A percentile compares a stretch with the other conserved stretches of the same genome.
Conservation (phyloP, 78 protist species). For the Monocercomonoides exilis region DNA sequence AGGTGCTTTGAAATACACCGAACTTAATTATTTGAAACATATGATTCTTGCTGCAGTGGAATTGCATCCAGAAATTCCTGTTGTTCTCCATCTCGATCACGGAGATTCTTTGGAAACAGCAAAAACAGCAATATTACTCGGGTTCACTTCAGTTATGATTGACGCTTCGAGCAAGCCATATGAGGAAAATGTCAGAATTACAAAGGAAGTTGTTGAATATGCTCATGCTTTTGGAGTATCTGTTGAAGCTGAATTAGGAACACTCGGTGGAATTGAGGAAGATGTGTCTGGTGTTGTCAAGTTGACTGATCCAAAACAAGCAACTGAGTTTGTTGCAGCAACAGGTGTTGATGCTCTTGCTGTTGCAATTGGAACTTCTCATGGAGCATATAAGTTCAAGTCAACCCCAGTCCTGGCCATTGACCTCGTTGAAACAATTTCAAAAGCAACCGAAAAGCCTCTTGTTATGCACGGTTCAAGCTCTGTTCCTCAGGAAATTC, state of each 20-base stretch:
- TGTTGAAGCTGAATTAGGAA: conserved; percentile 43
- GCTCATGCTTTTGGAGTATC: conserved; percentile 32
- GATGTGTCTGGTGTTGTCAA: conserved; percentile 18
- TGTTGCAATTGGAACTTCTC: conserved; percentile 40
- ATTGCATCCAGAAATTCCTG: conserved; percentile 35
- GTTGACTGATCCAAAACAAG: conserved; percentile 37
- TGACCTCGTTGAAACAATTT: conserved; percentile 18
- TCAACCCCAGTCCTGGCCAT: conserved; percentile 1
- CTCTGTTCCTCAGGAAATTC: conserved; percentile 29
- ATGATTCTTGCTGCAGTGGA: conserved; percentile 36
- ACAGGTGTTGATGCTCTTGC: conserved; percentile 40
- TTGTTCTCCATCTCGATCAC: conserved; percentile 36
- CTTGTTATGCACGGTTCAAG: conserved; percentile 44
- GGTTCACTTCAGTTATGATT: conserved; percentile 50
- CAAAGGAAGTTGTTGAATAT: conserved; percentile 28
- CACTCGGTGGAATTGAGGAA: conserved; percentile 36
- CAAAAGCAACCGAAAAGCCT: not conserved
- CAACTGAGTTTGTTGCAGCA: not conserved
- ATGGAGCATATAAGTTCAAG: conserved; percentile 45
- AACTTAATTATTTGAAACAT: conserved; percentile 11
- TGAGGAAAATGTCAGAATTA: conserved; percentile 33
- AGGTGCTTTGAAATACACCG: conserved; percentile 36
- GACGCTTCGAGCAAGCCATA: conserved; percentile 28
- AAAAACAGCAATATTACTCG: conserved; percentile 11
- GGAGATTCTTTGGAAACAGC: conserved; percentile 22